phyloP scores from a whole-genome alignment of 768 basidiomycete genomes.

The Lactarius pseudohatsudake region DNA sequence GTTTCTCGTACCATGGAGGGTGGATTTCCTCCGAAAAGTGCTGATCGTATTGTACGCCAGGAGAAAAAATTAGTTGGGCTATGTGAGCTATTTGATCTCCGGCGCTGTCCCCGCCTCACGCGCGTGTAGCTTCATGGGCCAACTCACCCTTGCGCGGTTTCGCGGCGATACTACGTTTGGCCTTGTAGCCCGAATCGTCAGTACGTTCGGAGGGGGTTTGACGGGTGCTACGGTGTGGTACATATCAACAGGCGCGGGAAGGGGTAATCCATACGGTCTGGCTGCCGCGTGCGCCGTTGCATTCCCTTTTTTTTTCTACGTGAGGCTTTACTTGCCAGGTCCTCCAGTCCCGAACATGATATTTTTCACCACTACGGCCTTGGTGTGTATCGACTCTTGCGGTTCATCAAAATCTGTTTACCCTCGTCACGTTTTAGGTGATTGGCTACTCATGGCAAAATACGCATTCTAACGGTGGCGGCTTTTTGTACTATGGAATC shows the following conservation, averaged over 20 bases:
- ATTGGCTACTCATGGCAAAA: slow-evolving; percentile 76
- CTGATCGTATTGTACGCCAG: slow-evolving; percentile 37
- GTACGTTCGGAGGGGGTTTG: slow-evolving; percentile 65
- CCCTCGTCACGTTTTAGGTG: slow-evolving; percentile 44
- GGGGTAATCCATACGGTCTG: slow-evolving; percentile 67
- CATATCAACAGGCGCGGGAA: slow-evolving; percentile 59
- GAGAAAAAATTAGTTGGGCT: slow-evolving; percentile 67
- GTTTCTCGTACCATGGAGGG: slow-evolving; percentile 30
- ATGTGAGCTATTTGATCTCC: slow-evolving; percentile 46
- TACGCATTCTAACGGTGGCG: slow-evolving; percentile 45
- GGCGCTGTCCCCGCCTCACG: slow-evolving; percentile 1
- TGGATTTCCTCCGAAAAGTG: background rate
- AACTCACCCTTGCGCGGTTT: slow-evolving; percentile 68
- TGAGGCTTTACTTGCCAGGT: slow-evolving; percentile 72
- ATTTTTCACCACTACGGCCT: slow-evolving; percentile 58
- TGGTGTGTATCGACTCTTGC: slow-evolving; percentile 46
- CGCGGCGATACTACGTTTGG: slow-evolving; percentile 75
- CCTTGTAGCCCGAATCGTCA: slow-evolving; percentile 55
- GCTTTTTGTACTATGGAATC: slow-evolving; percentile 58
- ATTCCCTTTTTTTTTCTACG: slow-evolving; percentile 71
- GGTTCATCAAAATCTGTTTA: background rate
- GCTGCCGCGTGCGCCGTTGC: slow-evolving; percentile 65
- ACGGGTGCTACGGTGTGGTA: slow-evolving; percentile 73
- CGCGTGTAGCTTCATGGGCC: slow-evolving; percentile 63
- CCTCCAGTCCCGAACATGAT: slow-evolving; percentile 71